Base-by-base conservation (phyloP, 345 rosid genomes). In the Geranium rotundifolium region DNA sequence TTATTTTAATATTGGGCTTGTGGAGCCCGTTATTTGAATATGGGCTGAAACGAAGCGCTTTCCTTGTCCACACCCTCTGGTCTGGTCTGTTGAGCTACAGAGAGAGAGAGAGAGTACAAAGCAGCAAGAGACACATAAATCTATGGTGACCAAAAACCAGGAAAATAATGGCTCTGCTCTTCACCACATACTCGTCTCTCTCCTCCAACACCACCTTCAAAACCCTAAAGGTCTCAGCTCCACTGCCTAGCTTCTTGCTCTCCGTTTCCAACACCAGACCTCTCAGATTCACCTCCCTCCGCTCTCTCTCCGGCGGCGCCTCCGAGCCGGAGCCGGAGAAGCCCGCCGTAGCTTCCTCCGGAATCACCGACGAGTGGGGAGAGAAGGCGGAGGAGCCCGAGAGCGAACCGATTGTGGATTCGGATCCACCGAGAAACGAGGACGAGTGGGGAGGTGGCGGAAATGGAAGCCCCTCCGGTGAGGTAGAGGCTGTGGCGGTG, bases 331-430 rank as follows among this genome's bases (percentile, higher is more conserved):
- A 37, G 1, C 3, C 78, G 30, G 63, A 70, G 9, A 56, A 76
- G 4, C 74, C 84, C 2, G 57, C 19, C 20, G 56, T 54, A 34
- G 41, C 6, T 34, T 34, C 41, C 10, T 5, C 72, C 41, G 4
- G 30, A 20, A 31, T 82, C 67, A 78, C 90, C 12, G 97, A 93
- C 69, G 95, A 89, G 73, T 89, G 97, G 97, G 95, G 96, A 0
- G 99, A 93, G 60, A 84, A 77, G 69, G 12, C 81, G 41, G 41
- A 34, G 41, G 41, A 34, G 41, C 41, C 10, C 3, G 41, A 34
- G 41, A 34, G 7, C 54, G 87, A 67, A 31, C 57, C 64, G 66
- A 62, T 75, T 58, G 46, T 83, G 19, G 96, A 83, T 2, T 73
- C 82, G 77, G 97, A 93, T 75, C 96, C 97, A 55, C 84, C 97